These are phyloP conservation scores for Rugosomyces carneus DNA, from an alignment of 1,284 basidiomycete genomes.

Conservation along the genomic window DNA sequence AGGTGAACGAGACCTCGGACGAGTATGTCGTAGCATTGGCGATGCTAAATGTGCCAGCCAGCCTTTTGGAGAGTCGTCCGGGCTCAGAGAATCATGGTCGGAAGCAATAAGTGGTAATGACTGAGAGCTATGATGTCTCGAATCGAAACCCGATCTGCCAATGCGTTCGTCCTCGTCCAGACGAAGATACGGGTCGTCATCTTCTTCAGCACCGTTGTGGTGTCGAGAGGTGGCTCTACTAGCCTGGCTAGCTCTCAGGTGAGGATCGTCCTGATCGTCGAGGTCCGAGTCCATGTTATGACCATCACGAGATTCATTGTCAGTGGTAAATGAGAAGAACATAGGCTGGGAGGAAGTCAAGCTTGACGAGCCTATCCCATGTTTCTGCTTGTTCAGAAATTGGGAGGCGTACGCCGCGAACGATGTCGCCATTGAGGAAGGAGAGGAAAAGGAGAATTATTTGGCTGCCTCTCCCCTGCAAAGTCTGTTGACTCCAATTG, in stretches of 20 bases:
- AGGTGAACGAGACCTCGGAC: conserved; percentile 38
- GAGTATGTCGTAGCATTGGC: conserved; percentile 30
- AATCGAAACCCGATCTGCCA: conserved; percentile 31
- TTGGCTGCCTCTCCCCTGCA: conserved; percentile 8
- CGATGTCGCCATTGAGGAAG: conserved; percentile 37
- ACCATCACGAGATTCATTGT: conserved; percentile 55
- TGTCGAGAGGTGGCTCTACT: conserved; percentile 21
- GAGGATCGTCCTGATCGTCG: conserved; percentile 69
- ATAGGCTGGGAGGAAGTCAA: conserved; percentile 60
- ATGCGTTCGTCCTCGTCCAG: conserved; percentile 50
- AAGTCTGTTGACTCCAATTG: conserved; percentile 15
- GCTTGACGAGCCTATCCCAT: conserved; percentile 26
- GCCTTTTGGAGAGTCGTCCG: conserved; percentile 37
- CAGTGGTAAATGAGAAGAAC: conserved; percentile 77
- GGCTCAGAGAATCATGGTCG: conserved; percentile 29
- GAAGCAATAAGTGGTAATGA: conserved; percentile 48
- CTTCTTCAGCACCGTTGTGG: conserved; percentile 36
- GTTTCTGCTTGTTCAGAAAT: conserved; percentile 50
- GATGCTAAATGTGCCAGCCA: conserved; percentile 72
- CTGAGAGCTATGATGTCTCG: conserved; percentile 37
- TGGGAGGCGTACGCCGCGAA: conserved; percentile 67
- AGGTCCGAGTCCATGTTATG: conserved; percentile 44
- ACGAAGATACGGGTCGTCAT: conserved; percentile 71
- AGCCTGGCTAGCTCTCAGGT: conserved; percentile 45
- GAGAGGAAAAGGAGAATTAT: conserved; percentile 5